phyloP scores from a whole-genome alignment of 2,329 filamentous ascomycete species.

The Trichoderma gracile region DNA sequence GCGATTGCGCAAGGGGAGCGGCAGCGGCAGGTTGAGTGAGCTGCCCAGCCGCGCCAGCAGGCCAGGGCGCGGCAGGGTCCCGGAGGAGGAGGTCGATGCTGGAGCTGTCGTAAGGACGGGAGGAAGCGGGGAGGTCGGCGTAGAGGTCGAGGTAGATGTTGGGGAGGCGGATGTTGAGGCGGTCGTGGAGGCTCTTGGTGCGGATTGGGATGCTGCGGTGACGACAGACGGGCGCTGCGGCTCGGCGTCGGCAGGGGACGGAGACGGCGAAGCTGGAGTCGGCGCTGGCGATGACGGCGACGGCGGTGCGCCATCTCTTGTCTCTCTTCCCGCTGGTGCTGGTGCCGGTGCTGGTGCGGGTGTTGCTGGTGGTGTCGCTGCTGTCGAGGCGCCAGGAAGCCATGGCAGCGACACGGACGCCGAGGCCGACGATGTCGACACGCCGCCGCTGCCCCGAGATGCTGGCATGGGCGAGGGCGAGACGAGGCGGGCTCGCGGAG shows the following conservation, averaged over 20 bases:
- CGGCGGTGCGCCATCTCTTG: background rate
- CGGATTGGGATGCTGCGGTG: constrained; percentile 7
- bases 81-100: constrained; percentile 35
- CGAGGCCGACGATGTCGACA: constrained; percentile 31
- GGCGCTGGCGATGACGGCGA: constrained; percentile 23
- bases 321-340: background rate
- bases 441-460: constrained; percentile 29
- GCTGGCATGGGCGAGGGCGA: constrained; percentile 31
- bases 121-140: background rate
- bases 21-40: constrained; percentile 46
- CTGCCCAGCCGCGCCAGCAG: constrained; percentile 56
- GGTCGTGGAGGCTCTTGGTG: background rate
- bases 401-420: constrained; percentile 31
- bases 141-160: background rate
- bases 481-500: constrained; percentile 13
- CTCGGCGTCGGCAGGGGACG: background rate
- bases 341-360: too few relatives aligned
- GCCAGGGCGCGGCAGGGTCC: constrained; percentile 37
- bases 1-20: constrained; percentile 52
- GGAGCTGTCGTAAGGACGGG: background rate
- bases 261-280: constrained; percentile 30
- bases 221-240: constrained; percentile 5
- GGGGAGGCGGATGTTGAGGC: background rate
- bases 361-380: background rate
- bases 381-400: constrained; percentile 21